These are phyloP conservation scores for Monosporascus ibericus DNA, from an alignment of 2,329 filamentous ascomycete genomes.

Conservation along the genomic window DNA sequence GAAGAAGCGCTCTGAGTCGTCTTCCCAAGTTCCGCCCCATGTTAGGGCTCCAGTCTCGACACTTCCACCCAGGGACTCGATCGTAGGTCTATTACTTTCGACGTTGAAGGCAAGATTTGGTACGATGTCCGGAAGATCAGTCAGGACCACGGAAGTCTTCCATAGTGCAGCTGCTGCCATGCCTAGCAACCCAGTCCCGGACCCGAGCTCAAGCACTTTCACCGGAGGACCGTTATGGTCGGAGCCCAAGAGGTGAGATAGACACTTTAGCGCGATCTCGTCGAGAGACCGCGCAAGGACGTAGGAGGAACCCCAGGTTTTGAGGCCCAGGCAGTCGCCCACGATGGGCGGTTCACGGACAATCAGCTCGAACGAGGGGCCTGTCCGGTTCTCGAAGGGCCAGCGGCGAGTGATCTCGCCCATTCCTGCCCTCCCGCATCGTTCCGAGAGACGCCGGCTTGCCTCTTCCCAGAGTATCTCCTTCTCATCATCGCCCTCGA, in stretches of 20 bases:
- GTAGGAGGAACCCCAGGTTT: conserved; percentile 93
- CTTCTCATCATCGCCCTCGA: conserved; percentile 57
- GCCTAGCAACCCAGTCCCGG: conserved; percentile 87
- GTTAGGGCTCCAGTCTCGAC: conserved; percentile 63
- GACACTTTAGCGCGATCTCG: conserved; percentile 34
- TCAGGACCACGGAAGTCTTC: conserved; percentile 62
- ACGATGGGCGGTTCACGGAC: conserved; percentile 85
- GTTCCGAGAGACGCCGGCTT: conserved; percentile 72
- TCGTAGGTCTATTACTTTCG: conserved; percentile 51
- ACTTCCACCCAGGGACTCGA: conserved; percentile 49
- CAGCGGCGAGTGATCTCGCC: conserved; percentile 50
- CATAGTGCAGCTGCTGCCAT: conserved; percentile 74
- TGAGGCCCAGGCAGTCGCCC: conserved; percentile 81
- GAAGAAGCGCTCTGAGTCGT: conserved; percentile 39
- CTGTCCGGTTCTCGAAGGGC: conserved; percentile 37
- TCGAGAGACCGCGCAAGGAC: conserved; percentile 70
- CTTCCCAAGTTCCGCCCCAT: conserved; percentile 54
- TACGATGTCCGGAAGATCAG: conserved; percentile 79
- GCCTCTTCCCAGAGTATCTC: conserved; percentile 74
- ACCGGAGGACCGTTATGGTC: conserved; percentile 21
- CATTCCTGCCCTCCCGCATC: conserved; percentile 71
- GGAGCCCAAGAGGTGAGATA: conserved; percentile 39
- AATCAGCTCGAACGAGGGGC: conserved; percentile 53
- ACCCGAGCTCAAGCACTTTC: conserved; percentile 69
- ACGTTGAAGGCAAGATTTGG: conserved; percentile 74